Evolutionary conservation across 441 rosid species (phyloP), one percentile per base, ranked within the genome.

Genomic region (Populus tomentosa): DNA sequence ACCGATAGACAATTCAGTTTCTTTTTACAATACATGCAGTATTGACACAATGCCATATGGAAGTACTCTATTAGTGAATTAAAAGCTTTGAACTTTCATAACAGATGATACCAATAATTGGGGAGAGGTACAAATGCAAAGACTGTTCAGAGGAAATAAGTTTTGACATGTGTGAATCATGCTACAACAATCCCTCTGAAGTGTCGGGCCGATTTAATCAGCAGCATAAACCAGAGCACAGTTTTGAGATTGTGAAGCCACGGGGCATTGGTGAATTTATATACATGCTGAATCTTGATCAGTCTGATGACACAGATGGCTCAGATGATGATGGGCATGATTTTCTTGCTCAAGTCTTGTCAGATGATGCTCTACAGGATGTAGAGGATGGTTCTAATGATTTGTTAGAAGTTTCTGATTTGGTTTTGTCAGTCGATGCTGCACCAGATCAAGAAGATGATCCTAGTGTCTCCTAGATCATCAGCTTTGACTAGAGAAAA

Each of bases 171-270:
- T 77, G 85, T 42, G 83, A 80, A 80, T 40, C 73, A 30, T 83
- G 85, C 81, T 30, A 80, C 72, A 67, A 70, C 6, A 83, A 64
- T 77, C 83, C 83, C 4, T 65, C 75, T 26, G 77, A 77, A 56
- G 7, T 70, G 2, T 69, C 68, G 0, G 85, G 85, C n/a, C 76
- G 85, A 62, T 83, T 83, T 50, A 83, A 80, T 77, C 85, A 83
- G 65, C 81, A 77, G 74, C 83, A 83, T 64, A 80, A 67, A 73
- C 81, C 81, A 53, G 85, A 82, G n/a, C 85, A 82, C 80, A 62
- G 14, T 62, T 62, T 83, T 66, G 77, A 80, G 70, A 67, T 79
- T 9, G 21, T 62, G 67, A 75, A 11, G 24, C 81, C 81, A 40
- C 5, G 4, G 56, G 30, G 63, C 67, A n/a, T 56, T 35, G 36